These are phyloP conservation scores for Heterococcus sp. DNA, from an alignment of 108 stramenopile species.

Conservation along the genomic window DNA sequence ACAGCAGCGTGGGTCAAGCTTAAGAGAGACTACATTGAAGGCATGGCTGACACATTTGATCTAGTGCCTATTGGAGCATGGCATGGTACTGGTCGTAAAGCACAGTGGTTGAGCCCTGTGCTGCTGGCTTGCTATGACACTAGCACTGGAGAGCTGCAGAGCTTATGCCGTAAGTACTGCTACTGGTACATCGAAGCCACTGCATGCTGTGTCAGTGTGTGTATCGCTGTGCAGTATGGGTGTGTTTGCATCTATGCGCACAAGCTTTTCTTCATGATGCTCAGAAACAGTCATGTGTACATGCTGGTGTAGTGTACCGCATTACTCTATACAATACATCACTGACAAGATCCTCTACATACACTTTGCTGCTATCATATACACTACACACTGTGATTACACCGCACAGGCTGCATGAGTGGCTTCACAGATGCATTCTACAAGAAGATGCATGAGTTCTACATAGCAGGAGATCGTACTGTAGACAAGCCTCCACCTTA, in stretches of 20 bases:
- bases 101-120: constrained; percentile 1
- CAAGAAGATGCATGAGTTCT: neutral
- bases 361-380: no score
- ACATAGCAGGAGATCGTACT: neutral
- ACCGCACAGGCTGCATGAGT: neutral
- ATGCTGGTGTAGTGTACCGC: no score
- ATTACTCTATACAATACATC: no score
- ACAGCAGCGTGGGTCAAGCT: constrained; percentile 5
- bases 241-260: no score
- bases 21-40: constrained; percentile 7
- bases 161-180: constrained; percentile 2
- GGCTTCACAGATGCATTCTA: constrained; percentile 11
- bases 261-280: no score
- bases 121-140: constrained; percentile 11
- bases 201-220: no score
- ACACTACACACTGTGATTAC: no score
- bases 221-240: no score
- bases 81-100: constrained; percentile 13
- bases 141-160: neutral
- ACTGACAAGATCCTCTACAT: no score
- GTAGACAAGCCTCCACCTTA: neutral
- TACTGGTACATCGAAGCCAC: no score
- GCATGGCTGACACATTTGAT: constrained; percentile 1
- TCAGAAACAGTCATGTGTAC: no score
- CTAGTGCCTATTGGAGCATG: constrained; percentile 14